Conservation (phyloP, 2,329 filamentous ascomycete genomes). For the Dichotomopilus funicola region DNA sequence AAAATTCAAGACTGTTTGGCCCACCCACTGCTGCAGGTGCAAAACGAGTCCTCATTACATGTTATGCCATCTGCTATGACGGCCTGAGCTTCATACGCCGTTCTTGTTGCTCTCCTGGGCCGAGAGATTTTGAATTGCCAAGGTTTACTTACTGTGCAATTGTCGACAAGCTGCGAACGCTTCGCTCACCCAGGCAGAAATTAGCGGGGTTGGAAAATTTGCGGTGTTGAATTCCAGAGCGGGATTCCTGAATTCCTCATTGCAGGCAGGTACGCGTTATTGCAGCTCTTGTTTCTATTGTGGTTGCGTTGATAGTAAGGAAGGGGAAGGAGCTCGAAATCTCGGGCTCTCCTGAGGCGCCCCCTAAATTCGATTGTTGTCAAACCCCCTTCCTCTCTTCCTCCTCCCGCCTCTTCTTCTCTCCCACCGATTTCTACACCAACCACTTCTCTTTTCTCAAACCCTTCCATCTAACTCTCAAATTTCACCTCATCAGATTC, state of each 20-base stretch:
- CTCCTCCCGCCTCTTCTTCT: not conserved
- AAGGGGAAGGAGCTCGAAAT: not conserved
- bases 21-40: too few relatives aligned
- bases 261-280: not conserved
- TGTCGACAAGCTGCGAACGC: too few relatives aligned
- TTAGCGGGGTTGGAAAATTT: not conserved
- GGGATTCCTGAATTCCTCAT: not conserved
- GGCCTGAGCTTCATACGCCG: too few relatives aligned
- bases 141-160: too few relatives aligned
- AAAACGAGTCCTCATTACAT: too few relatives aligned
- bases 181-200: not conserved
- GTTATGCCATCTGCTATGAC: too few relatives aligned
- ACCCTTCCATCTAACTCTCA: too few relatives aligned
- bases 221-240: too few relatives aligned
- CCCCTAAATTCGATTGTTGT: slow-evolving; percentile 7
- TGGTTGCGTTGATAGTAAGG: slow-evolving; percentile 2
- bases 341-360: not conserved
- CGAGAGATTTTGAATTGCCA: too few relatives aligned
- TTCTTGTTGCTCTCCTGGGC: too few relatives aligned
- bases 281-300: slow-evolving; percentile 2
- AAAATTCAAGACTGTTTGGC: too few relatives aligned
- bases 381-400: not conserved
- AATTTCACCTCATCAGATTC: too few relatives aligned
- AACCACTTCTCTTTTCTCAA: not conserved
- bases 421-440: not conserved